Evolutionary conservation across 768 basidiomycete genomes (phyloP), one percentile per base, ranked within the genome.

Genomic region (Mycena galericulata): DNA sequence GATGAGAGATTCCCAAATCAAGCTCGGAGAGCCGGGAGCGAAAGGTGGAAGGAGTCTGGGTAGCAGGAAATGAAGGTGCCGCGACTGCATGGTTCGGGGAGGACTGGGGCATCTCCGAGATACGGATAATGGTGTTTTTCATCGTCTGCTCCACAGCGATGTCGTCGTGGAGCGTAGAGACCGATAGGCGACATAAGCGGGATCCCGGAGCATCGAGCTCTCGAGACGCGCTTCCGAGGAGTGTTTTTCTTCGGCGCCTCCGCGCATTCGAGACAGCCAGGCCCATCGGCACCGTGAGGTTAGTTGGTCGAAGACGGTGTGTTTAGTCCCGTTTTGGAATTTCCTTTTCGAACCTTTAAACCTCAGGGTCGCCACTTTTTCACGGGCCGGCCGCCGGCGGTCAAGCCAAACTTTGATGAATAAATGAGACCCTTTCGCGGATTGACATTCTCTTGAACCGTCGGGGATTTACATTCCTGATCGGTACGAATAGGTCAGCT

Each of bases 171-270:
- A 38, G 34, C 15, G 49, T 27, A 18, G 29, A 41, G 24, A 32
- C 36, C 26, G 50, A 38, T 3, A 7, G 26, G 18, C 2, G 36
- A 54, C 34, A 22, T n/a, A 17, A 30, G 53, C 46, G 29, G 4
- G 24, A 36, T 46, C 43, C 32, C 1, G 32, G 38, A 4, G 18
- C 62, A 10, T 36, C 41, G 24, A 49, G 14, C 27, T 34, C 22
- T 34, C 24, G 7, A 4, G 29, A 34, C 2, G 5, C n/a, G 15
- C 38, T 74, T 88, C 30, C 78, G 83, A 40, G 84, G 86, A 50
- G 68, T 83, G 47, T 67, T 78, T 53, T 72, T 83, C 61, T 61
- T 83, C 65, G 58, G 79, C 58, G 74, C 76, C 56, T 51, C 76
- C 40, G 75, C 73, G 30, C 24, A 30, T 26, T 24, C 4, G 47